Evolutionary conservation across 345 rosid species (phyloP).

Genomic region (Gossypium arboreum): DNA sequence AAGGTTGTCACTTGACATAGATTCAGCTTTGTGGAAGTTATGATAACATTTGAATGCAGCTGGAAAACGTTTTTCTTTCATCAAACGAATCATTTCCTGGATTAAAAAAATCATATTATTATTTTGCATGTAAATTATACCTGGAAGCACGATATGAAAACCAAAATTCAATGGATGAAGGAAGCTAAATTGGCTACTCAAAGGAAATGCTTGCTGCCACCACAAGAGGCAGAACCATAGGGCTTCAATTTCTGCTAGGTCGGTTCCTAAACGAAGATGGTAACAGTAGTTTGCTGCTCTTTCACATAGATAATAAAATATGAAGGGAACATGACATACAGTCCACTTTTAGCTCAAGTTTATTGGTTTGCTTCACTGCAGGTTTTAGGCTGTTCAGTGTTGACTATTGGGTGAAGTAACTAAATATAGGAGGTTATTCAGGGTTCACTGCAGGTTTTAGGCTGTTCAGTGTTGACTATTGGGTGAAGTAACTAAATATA

Average conservation of each 20-base stretch:
- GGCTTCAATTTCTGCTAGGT: neutral
- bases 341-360: neutral
- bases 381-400: neutral
- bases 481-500: neutral
- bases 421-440: neutral
- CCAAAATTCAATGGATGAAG: conserved; percentile 1
- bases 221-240: neutral
- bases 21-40: conserved; percentile 65
- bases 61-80: conserved; percentile 75
- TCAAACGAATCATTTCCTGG: conserved; percentile 88
- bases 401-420: neutral
- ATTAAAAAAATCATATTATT: neutral
- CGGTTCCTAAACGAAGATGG: neutral
- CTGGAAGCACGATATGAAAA: neutral
- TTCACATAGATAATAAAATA: neutral
- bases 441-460: neutral
- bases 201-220: neutral
- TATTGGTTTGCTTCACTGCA: neutral
- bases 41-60: conserved; percentile 86
- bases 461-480: neutral
- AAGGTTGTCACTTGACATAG: conserved; percentile 62
- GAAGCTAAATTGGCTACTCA: neutral
- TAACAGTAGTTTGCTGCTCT: neutral
- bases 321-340: neutral
- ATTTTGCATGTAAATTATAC: neutral